Percentiles rank a stretch among this genome's conserved stretches.
phyloP scores from a whole-genome alignment of 495 filamentous ascomycete genomes.

The Trichoderma virens region DNA sequence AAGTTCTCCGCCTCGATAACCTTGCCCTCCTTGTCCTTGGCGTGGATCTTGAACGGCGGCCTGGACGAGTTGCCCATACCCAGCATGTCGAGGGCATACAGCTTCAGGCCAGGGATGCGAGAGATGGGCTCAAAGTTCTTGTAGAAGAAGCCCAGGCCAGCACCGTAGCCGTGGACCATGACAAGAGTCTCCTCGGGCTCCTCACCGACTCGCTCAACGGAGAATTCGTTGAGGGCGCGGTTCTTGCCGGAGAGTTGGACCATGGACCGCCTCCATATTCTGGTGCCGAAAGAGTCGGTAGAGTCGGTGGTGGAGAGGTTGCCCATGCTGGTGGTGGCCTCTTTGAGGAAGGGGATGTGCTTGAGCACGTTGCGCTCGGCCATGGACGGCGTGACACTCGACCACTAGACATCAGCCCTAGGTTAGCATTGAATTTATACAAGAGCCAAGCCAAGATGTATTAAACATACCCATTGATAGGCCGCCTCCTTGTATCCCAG shows the following conservation, averaged over 20 bases:
- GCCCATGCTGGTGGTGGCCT: constrained; percentile 56
- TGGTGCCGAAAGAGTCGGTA: constrained; percentile 72
- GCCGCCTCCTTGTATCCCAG: constrained; percentile 87
- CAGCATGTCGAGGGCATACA: constrained; percentile 86
- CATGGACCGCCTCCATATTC: constrained; percentile 78
- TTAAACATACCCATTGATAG: constrained; percentile 72
- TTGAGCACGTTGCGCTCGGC: constrained; percentile 89
- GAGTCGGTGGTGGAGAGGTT: constrained; percentile 31
- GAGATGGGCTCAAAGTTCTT: constrained; percentile 88
- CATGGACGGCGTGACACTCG: constrained; percentile 65
- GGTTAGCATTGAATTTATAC: background rate
- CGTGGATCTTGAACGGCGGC: constrained; percentile 72
- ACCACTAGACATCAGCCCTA: constrained; percentile 52
- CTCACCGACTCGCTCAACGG: constrained; percentile 75
- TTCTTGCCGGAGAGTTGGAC: constrained; percentile 78
- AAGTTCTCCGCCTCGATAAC: constrained; percentile 88
- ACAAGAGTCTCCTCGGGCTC: constrained; percentile 76
- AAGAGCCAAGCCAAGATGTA: background rate
- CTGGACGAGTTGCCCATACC: constrained; percentile 89
- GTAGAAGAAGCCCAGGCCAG: constrained; percentile 94
- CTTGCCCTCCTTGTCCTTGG: constrained; percentile 72
- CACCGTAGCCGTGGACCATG: constrained; percentile 95
- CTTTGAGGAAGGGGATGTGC: constrained; percentile 75
- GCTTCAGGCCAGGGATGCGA: constrained; percentile 70
- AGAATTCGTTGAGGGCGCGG: constrained; percentile 86